These are phyloP conservation scores for Sporothrix mexicana DNA, from an alignment of 2,329 filamentous ascomycete species.

Conservation along the genomic window DNA sequence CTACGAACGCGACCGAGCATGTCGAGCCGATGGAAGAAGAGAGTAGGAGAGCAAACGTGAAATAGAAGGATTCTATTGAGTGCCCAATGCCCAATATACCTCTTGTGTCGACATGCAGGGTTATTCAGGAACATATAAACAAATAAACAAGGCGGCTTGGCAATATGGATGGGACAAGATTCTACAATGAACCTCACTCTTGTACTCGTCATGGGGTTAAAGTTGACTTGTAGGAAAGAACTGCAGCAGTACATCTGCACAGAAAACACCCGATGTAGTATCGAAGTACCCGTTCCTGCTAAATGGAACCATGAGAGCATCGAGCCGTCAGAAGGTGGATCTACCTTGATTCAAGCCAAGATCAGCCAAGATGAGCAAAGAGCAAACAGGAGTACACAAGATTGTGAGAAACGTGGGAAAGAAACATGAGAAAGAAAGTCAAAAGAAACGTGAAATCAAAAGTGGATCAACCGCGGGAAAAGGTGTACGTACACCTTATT, in stretches of 20 bases:
- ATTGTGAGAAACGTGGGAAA: too few species aligned
- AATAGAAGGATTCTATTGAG: neutral
- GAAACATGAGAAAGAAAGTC: too few species aligned
- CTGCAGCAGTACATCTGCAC: too few species aligned
- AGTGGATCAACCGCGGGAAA: neutral
- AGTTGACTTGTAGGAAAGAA: too few species aligned
- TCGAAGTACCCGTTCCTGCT: neutral
- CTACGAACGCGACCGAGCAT: neutral
- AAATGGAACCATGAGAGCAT: neutral
- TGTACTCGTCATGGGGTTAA: neutral
- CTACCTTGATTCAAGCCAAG: conserved; percentile 5
- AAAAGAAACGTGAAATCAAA: too few species aligned
- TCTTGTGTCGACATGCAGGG: neutral
- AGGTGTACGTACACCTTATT: conserved; percentile 18
- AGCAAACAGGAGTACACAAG: too few species aligned
- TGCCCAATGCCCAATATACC: neutral
- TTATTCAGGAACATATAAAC: neutral
- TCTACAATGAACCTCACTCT: too few species aligned
- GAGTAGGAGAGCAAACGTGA: too few species aligned
- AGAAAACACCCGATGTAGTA: neutral
- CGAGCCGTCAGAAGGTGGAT: neutral
- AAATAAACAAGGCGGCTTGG: neutral
- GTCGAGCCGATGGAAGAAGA: conserved; percentile 5
- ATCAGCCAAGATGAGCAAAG: conserved; percentile 6
- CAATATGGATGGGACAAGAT: neutral